Evolutionary conservation across 2,329 filamentous ascomycete genomes (phyloP).

Genomic region (Arthrinium puccinioides): DNA sequence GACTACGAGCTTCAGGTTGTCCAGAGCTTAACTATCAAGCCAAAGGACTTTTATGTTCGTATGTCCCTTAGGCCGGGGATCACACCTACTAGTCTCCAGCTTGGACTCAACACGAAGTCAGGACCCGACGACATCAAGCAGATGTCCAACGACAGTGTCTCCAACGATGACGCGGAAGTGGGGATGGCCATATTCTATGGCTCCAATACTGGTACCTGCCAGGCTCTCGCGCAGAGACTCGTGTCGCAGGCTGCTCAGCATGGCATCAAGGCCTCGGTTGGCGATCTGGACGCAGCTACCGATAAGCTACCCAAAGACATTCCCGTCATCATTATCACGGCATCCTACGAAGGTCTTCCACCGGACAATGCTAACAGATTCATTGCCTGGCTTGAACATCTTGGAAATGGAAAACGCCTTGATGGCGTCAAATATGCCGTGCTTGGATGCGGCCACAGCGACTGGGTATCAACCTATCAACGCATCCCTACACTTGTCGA

Average conservation of each 20-base stretch:
- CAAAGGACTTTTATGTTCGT: constrained; percentile 55
- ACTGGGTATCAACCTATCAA: constrained; percentile 58
- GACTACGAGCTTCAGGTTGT: constrained; percentile 26
- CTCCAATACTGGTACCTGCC: constrained; percentile 51
- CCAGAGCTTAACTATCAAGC: constrained; percentile 54
- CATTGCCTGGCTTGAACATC: constrained; percentile 42
- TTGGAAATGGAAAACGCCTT: constrained; percentile 25
- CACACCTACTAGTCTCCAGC: constrained; percentile 18
- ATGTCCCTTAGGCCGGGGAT: constrained; percentile 43
- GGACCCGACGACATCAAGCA: constrained; percentile 10
- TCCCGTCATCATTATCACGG: constrained; percentile 45
- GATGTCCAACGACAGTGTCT: not conserved
- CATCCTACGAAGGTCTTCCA: constrained; percentile 50
- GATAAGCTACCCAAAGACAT: constrained; percentile 39
- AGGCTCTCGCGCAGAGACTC: constrained; percentile 43
- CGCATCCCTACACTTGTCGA: constrained; percentile 58
- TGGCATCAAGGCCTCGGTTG: constrained; percentile 35
- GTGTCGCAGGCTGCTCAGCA: constrained; percentile 36
- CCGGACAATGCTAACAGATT: constrained; percentile 50
- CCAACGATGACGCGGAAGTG: constrained; percentile 8
- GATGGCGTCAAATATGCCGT: constrained; percentile 43
- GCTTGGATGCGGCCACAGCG: constrained; percentile 44
- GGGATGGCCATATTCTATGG: constrained; percentile 46
- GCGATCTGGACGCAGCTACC: constrained; percentile 40
- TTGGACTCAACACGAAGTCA: constrained; percentile 8